Evolutionary conservation across 192 early-diverging fungal species (phyloP), one percentile per base, ranked within the genome.

Genomic region (Entomortierella chlamydospora): DNA sequence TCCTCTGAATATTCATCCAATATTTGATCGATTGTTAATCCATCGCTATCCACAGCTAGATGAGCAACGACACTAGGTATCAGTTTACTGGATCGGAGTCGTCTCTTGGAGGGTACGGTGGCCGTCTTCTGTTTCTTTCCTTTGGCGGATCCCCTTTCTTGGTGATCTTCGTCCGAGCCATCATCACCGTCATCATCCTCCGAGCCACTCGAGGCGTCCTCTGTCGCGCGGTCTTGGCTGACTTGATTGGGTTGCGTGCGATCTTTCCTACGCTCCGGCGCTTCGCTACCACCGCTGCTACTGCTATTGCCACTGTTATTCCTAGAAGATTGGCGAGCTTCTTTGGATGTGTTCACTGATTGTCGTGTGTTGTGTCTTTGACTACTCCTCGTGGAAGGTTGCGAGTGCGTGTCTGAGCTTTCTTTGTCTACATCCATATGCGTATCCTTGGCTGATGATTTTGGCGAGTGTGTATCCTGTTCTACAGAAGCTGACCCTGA

Each of bases 31-130:
- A 74, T 47, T n/a, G 57, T 58, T 25, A 60, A 25, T 25, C 63
- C 64, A 30, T 26, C 37, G n/a, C 55, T 57, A 33, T 79, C 76
- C 17, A 25, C 67, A 9, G 55, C 57, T 29, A 70, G 31, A 37
- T 55, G 54, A 22, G 60, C 49, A 18, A 50, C 61, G 6, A 64
- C 67, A 55, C 45, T 61, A 9, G 64, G 59, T 42, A 66, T 52
- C 28, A 64, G 53, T 60, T 34, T 68, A 47, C 68, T 79, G 0
- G 76, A 79, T 41, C 76, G 61, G 15, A 79, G 57, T n/a, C 61
- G 47, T 50, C 76, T 55, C 33, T 66, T 70, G 20, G 63, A 39
- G 1, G 68, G 67, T 23, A 33, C 39, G 15, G 54, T 11, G 9
- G 42, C 20, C 13, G 63, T 28, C 37, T 49, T 64, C 26, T 59